A percentile compares a stretch with the other conserved stretches of the same genome.
phyloP scores from a whole-genome alignment of 345 rosid species.

The Microthlaspi erraticum region DNA sequence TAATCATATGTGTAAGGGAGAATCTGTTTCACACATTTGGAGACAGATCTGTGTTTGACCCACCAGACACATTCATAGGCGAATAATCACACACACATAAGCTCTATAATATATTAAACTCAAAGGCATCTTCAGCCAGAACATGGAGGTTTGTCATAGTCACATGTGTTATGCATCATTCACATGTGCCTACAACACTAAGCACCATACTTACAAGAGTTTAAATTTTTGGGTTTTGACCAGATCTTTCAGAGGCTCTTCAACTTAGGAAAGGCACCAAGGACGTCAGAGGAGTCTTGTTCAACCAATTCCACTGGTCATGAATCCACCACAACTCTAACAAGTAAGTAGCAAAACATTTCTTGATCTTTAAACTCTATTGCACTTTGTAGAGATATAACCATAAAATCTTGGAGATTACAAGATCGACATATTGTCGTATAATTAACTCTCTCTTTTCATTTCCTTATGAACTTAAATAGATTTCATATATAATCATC shows the following conservation, averaged over 20 bases:
- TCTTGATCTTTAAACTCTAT: conserved; percentile 13
- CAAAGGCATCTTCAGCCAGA: conserved; percentile 36
- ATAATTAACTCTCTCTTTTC: too few species aligned
- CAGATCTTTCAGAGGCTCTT: conserved; percentile 74
- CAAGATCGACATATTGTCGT: too few species aligned
- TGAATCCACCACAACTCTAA: conserved; percentile 29
- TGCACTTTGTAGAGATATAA: neutral
- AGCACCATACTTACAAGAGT: conserved; percentile 13
- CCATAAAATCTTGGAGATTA: conserved; percentile 6
- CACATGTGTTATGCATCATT: conserved; percentile 40
- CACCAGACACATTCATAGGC: conserved; percentile 19
- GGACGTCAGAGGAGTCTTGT: conserved; percentile 24
- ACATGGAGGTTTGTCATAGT: conserved; percentile 69
- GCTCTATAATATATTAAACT: conserved; percentile 29
- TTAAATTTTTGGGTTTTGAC: conserved; percentile 41
- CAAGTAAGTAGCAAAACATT: conserved; percentile 34
- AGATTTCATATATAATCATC: neutral
- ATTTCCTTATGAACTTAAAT: neutral
- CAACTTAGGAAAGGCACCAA: conserved; percentile 51
- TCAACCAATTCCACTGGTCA: conserved; percentile 19
- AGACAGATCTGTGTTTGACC: conserved; percentile 68
- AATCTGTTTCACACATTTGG: conserved; percentile 62
- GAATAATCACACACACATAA: conserved; percentile 36
- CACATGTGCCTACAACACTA: conserved; percentile 28
- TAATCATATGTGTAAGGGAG: conserved; percentile 40